Conservation (phyloP, 2,329 filamentous ascomycete genomes). For the Uncinocarpus reesii region DNA sequence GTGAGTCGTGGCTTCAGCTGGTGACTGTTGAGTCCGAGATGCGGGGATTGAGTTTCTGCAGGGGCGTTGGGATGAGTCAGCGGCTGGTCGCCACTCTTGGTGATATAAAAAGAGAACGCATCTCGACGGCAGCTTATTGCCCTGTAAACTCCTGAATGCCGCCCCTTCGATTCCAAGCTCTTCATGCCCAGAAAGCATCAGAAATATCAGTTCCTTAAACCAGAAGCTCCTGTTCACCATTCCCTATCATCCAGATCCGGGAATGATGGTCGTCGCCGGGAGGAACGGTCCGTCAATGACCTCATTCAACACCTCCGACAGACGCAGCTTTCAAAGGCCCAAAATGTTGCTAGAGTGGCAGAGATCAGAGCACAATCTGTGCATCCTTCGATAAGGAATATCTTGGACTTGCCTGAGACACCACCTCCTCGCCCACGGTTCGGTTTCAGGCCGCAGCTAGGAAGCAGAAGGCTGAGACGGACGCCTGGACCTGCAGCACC, state of each 20-base stretch:
- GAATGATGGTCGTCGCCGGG: constrained; percentile 10
- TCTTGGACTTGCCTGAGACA: constrained; percentile 38
- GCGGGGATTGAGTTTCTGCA: too few relatives aligned
- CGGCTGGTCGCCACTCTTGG: too few relatives aligned
- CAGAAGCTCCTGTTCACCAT: constrained; percentile 33
- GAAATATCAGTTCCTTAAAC: constrained; percentile 30
- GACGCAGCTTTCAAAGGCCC: constrained; percentile 27
- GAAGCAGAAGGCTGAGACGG: constrained; percentile 27
- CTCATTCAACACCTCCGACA: constrained; percentile 39
- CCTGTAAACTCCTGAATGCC: too few relatives aligned
- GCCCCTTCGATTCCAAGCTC: constrained; percentile 7
- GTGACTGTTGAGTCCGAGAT: too few relatives aligned
- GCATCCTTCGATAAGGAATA: constrained; percentile 37
- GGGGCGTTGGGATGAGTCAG: too few relatives aligned
- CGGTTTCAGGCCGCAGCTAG: constrained; percentile 25
- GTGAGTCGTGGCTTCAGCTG: too few relatives aligned
- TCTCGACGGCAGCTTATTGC: too few relatives aligned
- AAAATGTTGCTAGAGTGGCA: constrained; percentile 17
- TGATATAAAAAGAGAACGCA: too few relatives aligned
- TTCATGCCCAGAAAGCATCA: constrained; percentile 42
- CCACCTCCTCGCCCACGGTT: constrained; percentile 35
- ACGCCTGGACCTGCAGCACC: constrained; percentile 39
- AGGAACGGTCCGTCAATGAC: constrained; percentile 37
- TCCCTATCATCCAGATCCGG: constrained; percentile 20
- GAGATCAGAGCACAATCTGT: constrained; percentile 29